A percentile compares a stretch with the other conserved stretches of the same genome.
Evolutionary conservation across 345 rosid species (phyloP).

Genomic region (Erysimum cheiranthoides): DNA sequence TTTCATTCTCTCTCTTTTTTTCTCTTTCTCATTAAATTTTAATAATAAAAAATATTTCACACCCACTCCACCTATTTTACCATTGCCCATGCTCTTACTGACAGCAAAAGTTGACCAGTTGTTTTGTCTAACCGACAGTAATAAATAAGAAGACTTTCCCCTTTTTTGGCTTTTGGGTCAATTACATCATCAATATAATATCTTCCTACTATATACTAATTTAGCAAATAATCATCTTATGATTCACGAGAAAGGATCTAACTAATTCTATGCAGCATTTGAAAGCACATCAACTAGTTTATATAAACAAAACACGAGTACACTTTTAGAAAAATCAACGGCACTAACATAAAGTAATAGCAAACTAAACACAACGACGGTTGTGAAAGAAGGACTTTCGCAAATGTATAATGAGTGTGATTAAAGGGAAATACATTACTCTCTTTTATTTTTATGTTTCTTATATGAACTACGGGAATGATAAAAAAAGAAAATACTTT

Average conservation of each 20-base stretch:
- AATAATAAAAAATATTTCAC: too few species aligned
- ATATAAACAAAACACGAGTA: background rate
- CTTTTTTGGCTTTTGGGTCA: background rate
- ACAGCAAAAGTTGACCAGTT: constrained; percentile 22
- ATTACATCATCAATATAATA: background rate
- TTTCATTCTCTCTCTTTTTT: too few species aligned
- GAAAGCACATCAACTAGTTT: too few species aligned
- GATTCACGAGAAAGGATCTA: background rate
- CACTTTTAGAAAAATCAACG: constrained; percentile 8
- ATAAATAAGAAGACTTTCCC: constrained; percentile 19
- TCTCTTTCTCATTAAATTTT: too few species aligned
- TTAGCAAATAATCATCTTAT: too few species aligned
- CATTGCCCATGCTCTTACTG: too few species aligned
- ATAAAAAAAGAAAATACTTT: too few species aligned
- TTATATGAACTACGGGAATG: background rate
- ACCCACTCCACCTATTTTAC: too few species aligned
- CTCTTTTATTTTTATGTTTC: constrained; percentile 12
- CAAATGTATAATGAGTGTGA: constrained; percentile 2
- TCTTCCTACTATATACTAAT: background rate
- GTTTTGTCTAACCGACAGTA: constrained; percentile 31
- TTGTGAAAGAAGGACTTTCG: background rate
- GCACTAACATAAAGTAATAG: background rate
- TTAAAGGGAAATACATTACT: background rate
- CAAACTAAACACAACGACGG: background rate
- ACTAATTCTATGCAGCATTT: background rate